Conservation (phyloP, 345 rosid species). For the Populus pruinosa region DNA sequence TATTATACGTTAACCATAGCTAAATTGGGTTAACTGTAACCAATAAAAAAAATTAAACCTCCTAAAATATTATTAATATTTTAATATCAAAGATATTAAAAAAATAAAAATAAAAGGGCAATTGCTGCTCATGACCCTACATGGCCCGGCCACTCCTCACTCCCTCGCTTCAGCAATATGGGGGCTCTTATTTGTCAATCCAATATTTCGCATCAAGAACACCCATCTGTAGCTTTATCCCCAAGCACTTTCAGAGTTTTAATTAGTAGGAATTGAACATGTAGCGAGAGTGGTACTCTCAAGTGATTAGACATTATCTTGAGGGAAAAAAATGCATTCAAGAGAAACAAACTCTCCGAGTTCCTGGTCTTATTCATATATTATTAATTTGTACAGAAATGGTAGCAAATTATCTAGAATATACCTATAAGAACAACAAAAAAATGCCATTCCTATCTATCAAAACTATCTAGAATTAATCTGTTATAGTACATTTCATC, state of each 20-base stretch:
- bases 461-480: neutral
- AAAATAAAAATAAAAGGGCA: too few species aligned
- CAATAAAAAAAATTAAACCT: too few species aligned
- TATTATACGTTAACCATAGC: too few species aligned
- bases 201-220: too few species aligned
- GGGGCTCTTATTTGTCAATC: too few species aligned
- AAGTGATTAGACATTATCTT: neutral
- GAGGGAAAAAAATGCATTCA: neutral
- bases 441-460: neutral
- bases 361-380: neutral
- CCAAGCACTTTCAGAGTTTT: neutral
- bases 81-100: too few species aligned
- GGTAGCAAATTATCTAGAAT: neutral
- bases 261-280: neutral
- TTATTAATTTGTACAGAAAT: neutral
- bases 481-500: conserved; percentile 22
- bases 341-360: neutral
- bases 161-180: too few species aligned
- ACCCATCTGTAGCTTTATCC: too few species aligned
- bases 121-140: too few species aligned
- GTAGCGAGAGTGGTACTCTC: neutral
- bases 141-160: too few species aligned
- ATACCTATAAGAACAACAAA: neutral
- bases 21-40: too few species aligned
- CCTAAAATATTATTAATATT: too few species aligned